Evolutionary conservation across 2,329 filamentous ascomycete species (phyloP).

Genomic region (Plectosphaerella sp.): DNA sequence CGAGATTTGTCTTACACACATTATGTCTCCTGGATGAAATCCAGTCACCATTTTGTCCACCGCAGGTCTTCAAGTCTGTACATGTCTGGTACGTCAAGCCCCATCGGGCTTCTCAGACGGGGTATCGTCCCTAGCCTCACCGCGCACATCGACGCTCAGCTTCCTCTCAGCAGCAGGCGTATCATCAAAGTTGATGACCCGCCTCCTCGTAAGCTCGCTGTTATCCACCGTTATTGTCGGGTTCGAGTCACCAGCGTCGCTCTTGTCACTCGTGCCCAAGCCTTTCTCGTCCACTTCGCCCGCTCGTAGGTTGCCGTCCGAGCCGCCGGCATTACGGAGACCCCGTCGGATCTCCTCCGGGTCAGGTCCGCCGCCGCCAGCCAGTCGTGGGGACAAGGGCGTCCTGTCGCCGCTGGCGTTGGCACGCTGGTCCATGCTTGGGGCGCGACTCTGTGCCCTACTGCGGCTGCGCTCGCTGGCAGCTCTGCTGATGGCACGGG

Average conservation of each 20-base stretch:
- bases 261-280: neutral
- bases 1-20: too few species aligned
- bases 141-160: neutral
- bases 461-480: slow-evolving; percentile 1
- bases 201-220: neutral
- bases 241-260: neutral
- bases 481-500: neutral
- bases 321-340: neutral
- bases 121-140: neutral
- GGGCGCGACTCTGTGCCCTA: neutral
- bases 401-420: neutral
- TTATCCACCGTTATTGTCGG: neutral
- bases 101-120: neutral
- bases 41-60: too few species aligned
- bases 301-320: neutral
- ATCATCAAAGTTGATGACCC: neutral
- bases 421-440: neutral
- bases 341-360: neutral
- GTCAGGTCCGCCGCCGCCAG: neutral
- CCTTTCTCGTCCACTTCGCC: neutral
- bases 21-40: too few species aligned
- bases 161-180: neutral
- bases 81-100: neutral
- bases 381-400: neutral
- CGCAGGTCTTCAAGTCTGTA: neutral